These are phyloP conservation scores for Vaccinium myrtillus DNA, from an alignment of 148 eudicot genomes.

Conservation along the genomic window DNA sequence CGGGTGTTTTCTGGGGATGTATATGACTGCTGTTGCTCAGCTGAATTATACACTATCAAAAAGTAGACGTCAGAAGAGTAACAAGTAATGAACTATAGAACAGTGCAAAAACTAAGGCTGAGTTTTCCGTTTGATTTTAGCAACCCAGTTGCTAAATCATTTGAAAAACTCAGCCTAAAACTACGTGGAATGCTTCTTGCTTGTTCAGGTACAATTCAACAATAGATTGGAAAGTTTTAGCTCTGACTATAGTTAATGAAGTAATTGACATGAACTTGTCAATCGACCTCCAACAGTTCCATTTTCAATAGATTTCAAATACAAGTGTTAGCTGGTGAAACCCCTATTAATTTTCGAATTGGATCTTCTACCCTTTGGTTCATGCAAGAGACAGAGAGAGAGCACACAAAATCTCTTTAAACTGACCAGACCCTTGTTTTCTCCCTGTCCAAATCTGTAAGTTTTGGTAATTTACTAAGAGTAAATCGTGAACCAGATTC, in stretches of 20 bases:
- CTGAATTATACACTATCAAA: background rate
- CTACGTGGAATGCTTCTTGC: too few relatives aligned
- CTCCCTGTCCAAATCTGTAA: background rate
- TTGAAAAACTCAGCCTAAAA: too few relatives aligned
- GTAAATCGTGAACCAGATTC: background rate
- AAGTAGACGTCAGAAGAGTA: background rate
- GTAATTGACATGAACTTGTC: too few relatives aligned
- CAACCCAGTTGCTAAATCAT: too few relatives aligned
- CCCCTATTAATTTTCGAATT: background rate
- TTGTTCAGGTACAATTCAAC: too few relatives aligned
- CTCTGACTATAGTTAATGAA: too few relatives aligned
- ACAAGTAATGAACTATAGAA: background rate
- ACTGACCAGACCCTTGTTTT: background rate
- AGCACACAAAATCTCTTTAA: too few relatives aligned
- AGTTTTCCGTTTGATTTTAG: too few relatives aligned
- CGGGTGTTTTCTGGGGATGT: constrained; percentile 14
- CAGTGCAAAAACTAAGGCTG: background rate
- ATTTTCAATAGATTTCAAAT: too few relatives aligned
- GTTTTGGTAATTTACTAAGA: background rate
- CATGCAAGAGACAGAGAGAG: background rate
- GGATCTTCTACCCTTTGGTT: background rate
- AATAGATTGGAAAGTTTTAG: too few relatives aligned
- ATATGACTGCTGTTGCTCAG: background rate
- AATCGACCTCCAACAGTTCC: too few relatives aligned
- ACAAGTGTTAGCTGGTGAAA: background rate